Evolutionary conservation across 2,329 filamentous ascomycete genomes (phyloP).

Genomic region (Alternaria sp.): DNA sequence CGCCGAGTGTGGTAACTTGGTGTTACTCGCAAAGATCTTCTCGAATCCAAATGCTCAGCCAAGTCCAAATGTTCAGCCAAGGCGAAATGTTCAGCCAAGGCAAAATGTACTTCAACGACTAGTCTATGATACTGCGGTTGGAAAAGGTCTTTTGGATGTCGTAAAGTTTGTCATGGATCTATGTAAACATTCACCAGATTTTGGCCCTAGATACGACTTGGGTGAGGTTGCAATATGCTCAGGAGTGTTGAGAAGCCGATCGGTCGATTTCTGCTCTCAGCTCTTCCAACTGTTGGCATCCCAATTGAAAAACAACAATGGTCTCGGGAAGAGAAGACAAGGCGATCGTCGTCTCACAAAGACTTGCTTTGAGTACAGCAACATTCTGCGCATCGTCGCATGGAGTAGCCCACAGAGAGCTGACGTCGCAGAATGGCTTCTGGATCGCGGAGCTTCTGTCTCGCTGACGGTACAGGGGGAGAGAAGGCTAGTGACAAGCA

Average conservation of each 20-base stretch:
- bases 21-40: background rate
- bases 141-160: background rate
- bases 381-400: slow-evolving; percentile 1
- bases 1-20: background rate
- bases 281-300: background rate
- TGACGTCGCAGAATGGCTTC: slow-evolving; percentile 5
- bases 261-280: background rate
- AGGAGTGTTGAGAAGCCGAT: slow-evolving; percentile 1
- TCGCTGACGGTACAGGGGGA: background rate
- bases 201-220: background rate
- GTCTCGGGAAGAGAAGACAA: background rate
- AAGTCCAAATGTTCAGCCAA: too few species aligned
- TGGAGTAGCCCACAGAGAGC: slow-evolving; percentile 1
- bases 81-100: too few species aligned
- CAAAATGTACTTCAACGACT: too few species aligned
- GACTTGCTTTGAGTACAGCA: background rate
- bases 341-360: background rate
- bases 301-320: background rate
- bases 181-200: background rate
- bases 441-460: background rate
- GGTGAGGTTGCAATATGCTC: background rate
- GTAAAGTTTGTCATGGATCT: background rate
- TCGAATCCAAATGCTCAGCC: background rate
- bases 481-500: too few species aligned
- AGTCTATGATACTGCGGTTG: background rate